These are phyloP conservation scores for Rhizopogon vesiculosus DNA, from an alignment of 768 basidiomycete genomes.

Conservation along the genomic window DNA sequence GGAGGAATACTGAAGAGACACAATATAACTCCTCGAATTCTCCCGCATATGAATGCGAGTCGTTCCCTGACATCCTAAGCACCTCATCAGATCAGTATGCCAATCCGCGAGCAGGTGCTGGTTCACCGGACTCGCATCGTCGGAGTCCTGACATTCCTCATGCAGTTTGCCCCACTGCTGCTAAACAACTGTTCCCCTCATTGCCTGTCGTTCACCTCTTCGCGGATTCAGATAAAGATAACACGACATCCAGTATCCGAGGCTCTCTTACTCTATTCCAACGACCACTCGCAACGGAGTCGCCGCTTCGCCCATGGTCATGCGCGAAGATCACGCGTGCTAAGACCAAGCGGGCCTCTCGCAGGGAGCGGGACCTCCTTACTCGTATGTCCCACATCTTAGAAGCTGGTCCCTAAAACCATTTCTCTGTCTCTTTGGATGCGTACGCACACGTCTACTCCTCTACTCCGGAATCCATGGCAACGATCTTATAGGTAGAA, in stretches of 20 bases:
- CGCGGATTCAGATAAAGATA: neutral
- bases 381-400: neutral
- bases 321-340: constrained; percentile 28
- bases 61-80: neutral
- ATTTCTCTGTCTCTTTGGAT: neutral
- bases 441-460: too few relatives aligned
- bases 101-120: neutral
- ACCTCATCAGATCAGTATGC: neutral
- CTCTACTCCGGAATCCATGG: neutral
- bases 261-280: neutral
- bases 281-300: neutral
- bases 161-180: neutral
- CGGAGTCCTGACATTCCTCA: neutral
- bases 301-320: constrained; percentile 16
- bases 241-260: neutral
- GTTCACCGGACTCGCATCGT: neutral
- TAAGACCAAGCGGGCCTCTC: constrained; percentile 19
- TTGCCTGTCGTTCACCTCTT: neutral
- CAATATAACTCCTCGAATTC: neutral
- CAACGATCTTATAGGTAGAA: neutral
- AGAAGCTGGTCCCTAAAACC: neutral
- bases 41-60: neutral
- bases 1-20: neutral
- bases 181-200: neutral
- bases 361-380: constrained; percentile 9